Base-by-base conservation (phyloP, 768 basidiomycete species). In the Boletus tomentosulus region DNA sequence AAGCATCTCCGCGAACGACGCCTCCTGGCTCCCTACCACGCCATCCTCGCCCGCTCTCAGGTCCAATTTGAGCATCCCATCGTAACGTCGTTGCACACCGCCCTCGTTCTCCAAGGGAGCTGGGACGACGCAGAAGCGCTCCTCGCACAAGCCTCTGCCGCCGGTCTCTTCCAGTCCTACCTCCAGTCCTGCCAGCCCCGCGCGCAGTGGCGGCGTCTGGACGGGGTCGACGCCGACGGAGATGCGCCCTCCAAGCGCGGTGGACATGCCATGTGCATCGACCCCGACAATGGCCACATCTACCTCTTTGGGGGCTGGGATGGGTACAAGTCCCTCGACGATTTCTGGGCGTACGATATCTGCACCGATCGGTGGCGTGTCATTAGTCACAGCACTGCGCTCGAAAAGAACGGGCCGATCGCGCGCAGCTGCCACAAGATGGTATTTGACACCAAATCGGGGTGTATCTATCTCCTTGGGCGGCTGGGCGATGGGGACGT, bases 391-490 rank as follows among this genome's bases (percentile, higher is more conserved):
- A 75, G 72, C 39, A 85, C 86, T 1, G 73, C 78, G 1, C 60
- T 69, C 25, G 84, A 87, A 34, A 72, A 72, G 50, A 82, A 86
- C 49, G 89, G 87, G 1, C 89, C 89, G 9, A 78, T 81, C 2
- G 76, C 86, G 4, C 75, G 89, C 28, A 83, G 84, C 9, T 91
- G 89, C 62, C 90, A 91, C 62, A 89, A 87, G 71, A 89, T 90
- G 85, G 83, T 81, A 16, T 90, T 88, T 61, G 87, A 91, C 60
- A 71, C 74, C n/a, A 80, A 77, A 66, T 84, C 82, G 0, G 86
- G 85, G 2, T 76, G 74, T 53, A 84, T 92, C 19, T 92, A 88
- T 65, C 63, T 91, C 1, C 69, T 91, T n/a, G 89, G 89, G 13
- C 73, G 85, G 60, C 67, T 89, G 48, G 77, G 76, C 13, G 86